Evolutionary conservation across 176 grass and related monocot species (phyloP), one percentile per base, ranked within the genome.

Genomic region (Carex parvula): DNA sequence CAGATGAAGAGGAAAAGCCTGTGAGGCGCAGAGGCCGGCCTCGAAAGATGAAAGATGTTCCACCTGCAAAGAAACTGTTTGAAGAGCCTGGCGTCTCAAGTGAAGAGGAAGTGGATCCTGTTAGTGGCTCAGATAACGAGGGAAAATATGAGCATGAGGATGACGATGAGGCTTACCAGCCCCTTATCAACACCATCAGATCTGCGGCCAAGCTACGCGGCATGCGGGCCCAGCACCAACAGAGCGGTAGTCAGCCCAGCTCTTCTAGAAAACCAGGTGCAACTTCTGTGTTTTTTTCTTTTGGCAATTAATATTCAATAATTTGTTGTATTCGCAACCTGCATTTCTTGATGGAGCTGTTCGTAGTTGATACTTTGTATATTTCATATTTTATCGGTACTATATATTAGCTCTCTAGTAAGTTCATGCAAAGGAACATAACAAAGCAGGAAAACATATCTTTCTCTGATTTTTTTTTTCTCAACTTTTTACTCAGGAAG

Each of bases 1-100:
- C 93, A 98, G 96, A 95, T 77, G 96, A 90, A 73, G 90, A 93
- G 55, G 95, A 95, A 85, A 94, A 90, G 81, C 82, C 86, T 56
- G 89, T 89, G 53, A 98, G 57, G 85, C 89, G 89, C n/a, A 87
- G 93, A 88, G 96, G 96, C 52, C 92, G 96, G 39, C 96, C 96
- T 21, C 91, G 96, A 79, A 98, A 98, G 78, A 88, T 84, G 59
- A 91, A 74, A 84, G 90, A 98, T 69, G 79, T 86, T 61, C 79
- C 79, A 61, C 91, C 82, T 15, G 88, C 67, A 11, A 98, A 92
- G 70, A 95, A 93, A 63, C 91, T 98, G 82, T 98, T 98, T 77
- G 92, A 90, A 55, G 89, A 67, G 63, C 89, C 87, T 70, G 67
- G 13, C 81, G 84, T 80, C 52, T 92, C 88, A 53, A 90, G 93